A percentile compares a stretch with the other conserved stretches of the same genome.
phyloP scores from a whole-genome alignment of 2,329 filamentous ascomycete species.

The Fusarium tricinctum region DNA sequence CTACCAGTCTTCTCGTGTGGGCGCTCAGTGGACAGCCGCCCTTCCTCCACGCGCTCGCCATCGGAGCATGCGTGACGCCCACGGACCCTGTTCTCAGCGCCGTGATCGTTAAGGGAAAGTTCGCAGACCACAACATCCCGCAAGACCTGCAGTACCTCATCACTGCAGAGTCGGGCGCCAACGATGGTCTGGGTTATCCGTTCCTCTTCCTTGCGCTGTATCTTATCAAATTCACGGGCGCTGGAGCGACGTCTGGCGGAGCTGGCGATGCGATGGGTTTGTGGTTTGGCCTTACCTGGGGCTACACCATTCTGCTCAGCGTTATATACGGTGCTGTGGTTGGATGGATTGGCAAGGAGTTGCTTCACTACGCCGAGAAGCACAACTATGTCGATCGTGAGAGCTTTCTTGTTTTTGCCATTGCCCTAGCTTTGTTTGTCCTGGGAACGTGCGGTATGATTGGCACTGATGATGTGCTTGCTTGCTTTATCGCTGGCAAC shows the following conservation, averaged over 20 bases:
- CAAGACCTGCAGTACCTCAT: constrained; percentile 84
- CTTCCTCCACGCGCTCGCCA: constrained; percentile 82
- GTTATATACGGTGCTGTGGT: constrained; percentile 81
- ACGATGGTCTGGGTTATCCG: constrained; percentile 90
- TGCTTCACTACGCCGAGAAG: constrained; percentile 87
- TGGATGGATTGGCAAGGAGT: constrained; percentile 84
- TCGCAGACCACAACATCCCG: constrained; percentile 91
- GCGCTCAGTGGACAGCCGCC: constrained; percentile 77
- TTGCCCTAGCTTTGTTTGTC: constrained; percentile 88
- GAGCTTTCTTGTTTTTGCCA: constrained; percentile 88
- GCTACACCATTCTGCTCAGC: constrained; percentile 84
- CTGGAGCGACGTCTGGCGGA: constrained; percentile 71
- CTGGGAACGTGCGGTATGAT: constrained; percentile 88
- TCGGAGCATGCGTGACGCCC: constrained; percentile 90
- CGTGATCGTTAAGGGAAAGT: constrained; percentile 92
- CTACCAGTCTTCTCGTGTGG: constrained; percentile 84
- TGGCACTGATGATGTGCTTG: constrained; percentile 89
- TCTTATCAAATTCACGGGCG: constrained; percentile 76
- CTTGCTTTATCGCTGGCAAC: constrained; percentile 93
- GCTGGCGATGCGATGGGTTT: constrained; percentile 76
- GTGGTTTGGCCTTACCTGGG: constrained; percentile 90
- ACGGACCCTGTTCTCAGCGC: constrained; percentile 91
- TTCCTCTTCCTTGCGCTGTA: constrained; percentile 90
- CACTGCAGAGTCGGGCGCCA: constrained; percentile 86
- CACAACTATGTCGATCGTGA: constrained; percentile 86